A percentile compares a stretch with the other conserved stretches of the same genome.
Conservation (phyloP, 1,139 yeast genomes). For the Candida dubliniensis region DNA sequence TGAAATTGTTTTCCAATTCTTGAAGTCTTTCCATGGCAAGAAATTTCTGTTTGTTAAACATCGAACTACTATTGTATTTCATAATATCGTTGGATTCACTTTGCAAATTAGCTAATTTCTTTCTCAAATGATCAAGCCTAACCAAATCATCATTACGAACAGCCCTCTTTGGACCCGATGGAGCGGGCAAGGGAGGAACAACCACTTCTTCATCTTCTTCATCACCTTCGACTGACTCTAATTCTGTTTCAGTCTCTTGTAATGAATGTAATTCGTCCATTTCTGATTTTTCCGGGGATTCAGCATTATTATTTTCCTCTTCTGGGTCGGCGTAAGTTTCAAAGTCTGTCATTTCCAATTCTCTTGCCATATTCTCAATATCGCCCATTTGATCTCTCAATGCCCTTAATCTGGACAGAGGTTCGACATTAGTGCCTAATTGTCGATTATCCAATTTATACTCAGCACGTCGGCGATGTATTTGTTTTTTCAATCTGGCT, state of each 20-base stretch:
- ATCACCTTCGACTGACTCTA: constrained; percentile 20
- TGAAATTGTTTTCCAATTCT: constrained; percentile 60
- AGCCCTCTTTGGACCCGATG: constrained; percentile 33
- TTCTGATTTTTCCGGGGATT: too few species aligned
- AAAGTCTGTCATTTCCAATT: constrained; percentile 83
- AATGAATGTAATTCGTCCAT: too few species aligned
- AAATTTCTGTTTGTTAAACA: constrained; percentile 56
- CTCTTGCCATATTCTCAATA: constrained; percentile 80
- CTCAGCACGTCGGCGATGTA: constrained; percentile 63
- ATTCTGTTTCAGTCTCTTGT: constrained; percentile 19
- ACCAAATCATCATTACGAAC: constrained; percentile 43
- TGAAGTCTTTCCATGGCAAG: constrained; percentile 68
- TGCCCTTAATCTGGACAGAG: constrained; percentile 71
- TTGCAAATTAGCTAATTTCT: constrained; percentile 60
- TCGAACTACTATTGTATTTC: constrained; percentile 63
- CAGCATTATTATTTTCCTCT: background rate
- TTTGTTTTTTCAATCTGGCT: constrained; percentile 55
- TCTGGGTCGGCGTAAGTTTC: constrained; percentile 37
- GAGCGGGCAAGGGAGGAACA: constrained; percentile 16
- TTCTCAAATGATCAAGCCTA: constrained; percentile 53
- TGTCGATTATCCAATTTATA: constrained; percentile 56
- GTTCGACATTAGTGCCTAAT: constrained; percentile 64
- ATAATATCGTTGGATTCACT: constrained; percentile 72
- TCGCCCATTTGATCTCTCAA: constrained; percentile 85
- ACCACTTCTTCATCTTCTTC: constrained; percentile 17